These are phyloP conservation scores for Lyophyllum atratum DNA, from an alignment of 768 basidiomycete genomes.

Conservation along the genomic window DNA sequence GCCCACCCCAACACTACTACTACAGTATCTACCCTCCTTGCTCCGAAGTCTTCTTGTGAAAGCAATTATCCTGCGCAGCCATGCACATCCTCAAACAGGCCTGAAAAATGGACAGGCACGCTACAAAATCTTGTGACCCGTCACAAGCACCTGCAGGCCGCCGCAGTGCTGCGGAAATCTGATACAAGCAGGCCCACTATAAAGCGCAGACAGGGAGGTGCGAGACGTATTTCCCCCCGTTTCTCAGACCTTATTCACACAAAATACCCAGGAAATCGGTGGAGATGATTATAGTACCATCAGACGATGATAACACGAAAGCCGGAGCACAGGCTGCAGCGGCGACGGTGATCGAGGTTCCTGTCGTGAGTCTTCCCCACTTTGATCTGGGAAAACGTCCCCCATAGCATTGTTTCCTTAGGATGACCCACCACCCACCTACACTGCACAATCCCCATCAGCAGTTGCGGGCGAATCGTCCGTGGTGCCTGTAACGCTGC, in stretches of 20 bases:
- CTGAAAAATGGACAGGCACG: background rate
- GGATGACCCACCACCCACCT: conserved; percentile 23
- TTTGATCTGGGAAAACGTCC: background rate
- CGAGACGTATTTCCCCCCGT: background rate
- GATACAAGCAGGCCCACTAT: conserved; percentile 1
- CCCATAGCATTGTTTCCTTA: background rate
- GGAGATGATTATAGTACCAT: conserved; percentile 9
- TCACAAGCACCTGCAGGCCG: background rate
- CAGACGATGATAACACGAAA: conserved; percentile 12
- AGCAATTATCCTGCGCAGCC: background rate
- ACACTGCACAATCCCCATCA: conserved; percentile 11
- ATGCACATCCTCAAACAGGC: background rate
- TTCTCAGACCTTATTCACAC: background rate
- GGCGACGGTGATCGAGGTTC: background rate
- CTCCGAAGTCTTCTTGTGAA: background rate
- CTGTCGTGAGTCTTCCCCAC: conserved; percentile 3
- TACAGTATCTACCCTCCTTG: too few species aligned
- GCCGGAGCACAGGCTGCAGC: background rate
- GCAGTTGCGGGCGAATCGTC: background rate
- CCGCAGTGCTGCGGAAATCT: conserved; percentile 5
- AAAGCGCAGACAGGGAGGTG: background rate
- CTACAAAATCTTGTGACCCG: conserved; percentile 5
- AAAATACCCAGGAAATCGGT: background rate
- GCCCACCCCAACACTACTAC: too few species aligned
- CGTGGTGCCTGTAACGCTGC: conserved; percentile 1